Percentiles rank a stretch among this genome's conserved stretches.
Evolutionary conservation across 2,329 filamentous ascomycete genomes (phyloP).

Genomic region (Fusarium multiceps): DNA sequence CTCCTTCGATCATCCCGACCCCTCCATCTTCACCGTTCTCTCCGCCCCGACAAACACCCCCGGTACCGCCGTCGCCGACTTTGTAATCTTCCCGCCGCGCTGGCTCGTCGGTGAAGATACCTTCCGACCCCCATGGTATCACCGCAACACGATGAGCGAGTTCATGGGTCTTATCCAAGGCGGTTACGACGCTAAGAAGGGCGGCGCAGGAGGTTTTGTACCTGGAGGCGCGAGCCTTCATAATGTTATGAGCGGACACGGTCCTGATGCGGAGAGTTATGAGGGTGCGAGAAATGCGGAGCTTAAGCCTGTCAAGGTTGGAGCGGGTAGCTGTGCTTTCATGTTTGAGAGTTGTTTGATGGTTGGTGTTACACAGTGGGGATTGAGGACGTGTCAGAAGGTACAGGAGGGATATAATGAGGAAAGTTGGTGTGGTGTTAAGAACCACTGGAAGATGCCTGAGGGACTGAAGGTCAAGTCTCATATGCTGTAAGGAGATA

Average conservation of each 20-base stretch:
- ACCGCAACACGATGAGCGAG: conserved; percentile 75
- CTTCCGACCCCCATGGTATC: conserved; percentile 79
- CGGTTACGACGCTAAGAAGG: conserved; percentile 72
- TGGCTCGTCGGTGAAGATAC: conserved; percentile 78
- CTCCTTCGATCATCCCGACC: conserved; percentile 82
- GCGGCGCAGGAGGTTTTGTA: conserved; percentile 63
- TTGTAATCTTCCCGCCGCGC: conserved; percentile 77
- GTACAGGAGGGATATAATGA: conserved; percentile 77
- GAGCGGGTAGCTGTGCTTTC: conserved; percentile 71
- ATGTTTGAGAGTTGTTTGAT: conserved; percentile 78
- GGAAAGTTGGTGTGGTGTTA: conserved; percentile 81
- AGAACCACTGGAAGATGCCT: conserved; percentile 68
- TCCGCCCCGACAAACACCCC: conserved; percentile 70
- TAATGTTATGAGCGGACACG: conserved; percentile 77
- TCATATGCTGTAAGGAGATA: conserved; percentile 28
- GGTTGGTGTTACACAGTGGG: conserved; percentile 79
- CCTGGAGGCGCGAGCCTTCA: conserved; percentile 72
- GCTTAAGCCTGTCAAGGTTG: conserved; percentile 67
- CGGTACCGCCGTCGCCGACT: conserved; percentile 75
- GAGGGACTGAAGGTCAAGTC: conserved; percentile 49
- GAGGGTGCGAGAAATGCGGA: conserved; percentile 67
- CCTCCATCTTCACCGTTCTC: conserved; percentile 79
- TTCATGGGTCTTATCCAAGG: conserved; percentile 71
- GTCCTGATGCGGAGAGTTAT: conserved; percentile 67
- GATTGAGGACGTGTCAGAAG: conserved; percentile 67